Evolutionary conservation across 1,284 basidiomycete species (phyloP).

Genomic region (Puccinia horiana): DNA sequence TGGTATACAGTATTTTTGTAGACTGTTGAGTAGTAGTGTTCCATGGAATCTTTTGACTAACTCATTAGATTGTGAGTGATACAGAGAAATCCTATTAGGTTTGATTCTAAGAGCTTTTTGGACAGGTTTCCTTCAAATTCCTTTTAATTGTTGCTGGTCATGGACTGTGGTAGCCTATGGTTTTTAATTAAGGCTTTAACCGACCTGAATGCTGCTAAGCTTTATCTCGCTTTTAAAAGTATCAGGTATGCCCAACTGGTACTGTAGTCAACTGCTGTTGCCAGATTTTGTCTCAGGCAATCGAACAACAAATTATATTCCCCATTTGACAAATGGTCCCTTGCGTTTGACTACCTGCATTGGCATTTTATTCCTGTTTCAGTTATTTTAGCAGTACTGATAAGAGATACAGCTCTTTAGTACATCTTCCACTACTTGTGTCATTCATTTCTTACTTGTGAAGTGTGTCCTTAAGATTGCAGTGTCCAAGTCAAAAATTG

Average conservation of each 20-base stretch:
- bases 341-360: background rate
- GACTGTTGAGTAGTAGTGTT: background rate
- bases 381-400: background rate
- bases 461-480: background rate
- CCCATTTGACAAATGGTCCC: conserved; percentile 17
- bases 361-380: background rate
- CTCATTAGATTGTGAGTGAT: conserved; percentile 22
- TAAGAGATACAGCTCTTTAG: background rate
- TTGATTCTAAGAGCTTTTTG: background rate
- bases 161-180: background rate
- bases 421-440: background rate
- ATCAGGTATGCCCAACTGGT: conserved; percentile 22
- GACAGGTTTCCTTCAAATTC: background rate
- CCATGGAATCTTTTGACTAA: conserved; percentile 14
- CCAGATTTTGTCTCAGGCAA: background rate
- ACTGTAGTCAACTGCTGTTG: conserved; percentile 13
- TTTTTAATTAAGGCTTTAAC: background rate
- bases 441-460: background rate
- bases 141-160: conserved; percentile 1
- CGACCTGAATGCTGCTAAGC: background rate
- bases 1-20: background rate
- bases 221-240: background rate
- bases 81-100: background rate
- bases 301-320: conserved; percentile 18
- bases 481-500: background rate